phyloP scores from a whole-genome alignment of 2,329 filamentous ascomycete genomes.

The Apiospora phragmitis region DNA sequence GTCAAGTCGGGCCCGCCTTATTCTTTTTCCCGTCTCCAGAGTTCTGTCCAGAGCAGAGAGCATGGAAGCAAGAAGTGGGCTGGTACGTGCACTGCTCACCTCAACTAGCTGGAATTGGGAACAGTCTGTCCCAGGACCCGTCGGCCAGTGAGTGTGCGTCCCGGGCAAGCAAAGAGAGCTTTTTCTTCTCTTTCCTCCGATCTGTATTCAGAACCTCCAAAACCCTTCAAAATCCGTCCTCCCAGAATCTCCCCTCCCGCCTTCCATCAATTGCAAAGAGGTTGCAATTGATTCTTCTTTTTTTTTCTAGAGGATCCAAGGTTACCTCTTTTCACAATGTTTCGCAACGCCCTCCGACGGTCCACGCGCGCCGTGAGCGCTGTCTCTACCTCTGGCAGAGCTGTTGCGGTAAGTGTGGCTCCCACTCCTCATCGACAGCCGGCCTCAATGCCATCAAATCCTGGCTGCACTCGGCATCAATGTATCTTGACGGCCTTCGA shows the following conservation, averaged over 20 bases:
- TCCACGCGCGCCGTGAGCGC: constrained; percentile 93
- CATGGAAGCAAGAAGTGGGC: not conserved
- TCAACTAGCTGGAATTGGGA: constrained; percentile 1
- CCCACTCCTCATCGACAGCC: constrained; percentile 39
- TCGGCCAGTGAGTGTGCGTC: constrained; percentile 5
- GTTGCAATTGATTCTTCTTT: constrained; percentile 64
- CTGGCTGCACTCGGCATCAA: constrained; percentile 38
- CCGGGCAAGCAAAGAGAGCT: constrained; percentile 5
- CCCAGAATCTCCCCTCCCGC: constrained; percentile 59
- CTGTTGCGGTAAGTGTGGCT: constrained; percentile 81
- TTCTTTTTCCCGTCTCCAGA: constrained; percentile 8
- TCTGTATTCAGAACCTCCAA: constrained; percentile 8
- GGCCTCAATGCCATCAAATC: constrained; percentile 48
- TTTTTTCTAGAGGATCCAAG: constrained; percentile 45
- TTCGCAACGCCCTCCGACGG: constrained; percentile 97
- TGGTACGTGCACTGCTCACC: constrained; percentile 3
- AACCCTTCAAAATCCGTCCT: constrained; percentile 5
- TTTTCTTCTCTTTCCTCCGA: constrained; percentile 7
- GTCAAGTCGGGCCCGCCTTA: constrained; percentile 8
- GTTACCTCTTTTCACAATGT: constrained; percentile 69
- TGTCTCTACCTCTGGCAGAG: constrained; percentile 87
- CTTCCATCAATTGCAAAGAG: constrained; percentile 35
- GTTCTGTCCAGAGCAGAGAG: not conserved
- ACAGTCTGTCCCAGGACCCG: constrained; percentile 7
- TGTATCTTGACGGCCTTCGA: constrained; percentile 27